Base-by-base conservation (phyloP, 306 rosid genomes). In the Pyrus betulifolia region DNA sequence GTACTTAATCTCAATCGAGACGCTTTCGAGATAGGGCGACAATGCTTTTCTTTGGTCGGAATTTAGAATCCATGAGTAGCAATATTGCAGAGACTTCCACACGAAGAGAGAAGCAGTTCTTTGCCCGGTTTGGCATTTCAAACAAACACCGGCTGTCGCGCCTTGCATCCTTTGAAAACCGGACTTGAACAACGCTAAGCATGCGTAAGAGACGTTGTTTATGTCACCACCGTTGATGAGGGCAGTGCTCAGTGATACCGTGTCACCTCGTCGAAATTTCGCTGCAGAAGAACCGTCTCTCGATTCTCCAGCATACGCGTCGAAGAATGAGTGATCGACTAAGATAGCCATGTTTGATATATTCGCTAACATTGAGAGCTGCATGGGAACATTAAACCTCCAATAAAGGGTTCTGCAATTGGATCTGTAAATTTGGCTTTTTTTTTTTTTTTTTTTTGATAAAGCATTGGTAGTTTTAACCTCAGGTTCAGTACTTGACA, bases 231-330 rank as follows among this genome's bases (percentile, higher is more conserved):
- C 54, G 2, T 77, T 78, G 25, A 87, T 70, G 19, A 68, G 38
- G 30, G 80, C 86, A 23, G 82, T 23, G 72, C 84, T 58, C 70
- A 91, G 73, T 7, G 87, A 89, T 58, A 89, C 76, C 35, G 86
- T 85, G 90, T 87, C 91, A 11, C 93, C 96, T 1, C 69, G 82
- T 45, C 84, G 79, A 63, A 93, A 79, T 65, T 85, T 89, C 67
- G 89, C 89, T 3, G 84, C 83, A 4, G 79, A 42, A 49, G 87
- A 81, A 0, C 97, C 89, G 23, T 91, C 92, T 73, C 80, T 89
- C 67, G 97, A 88, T 44, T 91, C 97, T 70, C 98, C 98, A 0
- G 82, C 98, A 3, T 89, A 85, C 1, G 89, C 85, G 31, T 91
- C 96, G 54, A 91, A 88, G 86, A 91, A 93, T 68, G 83, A 81